Evolutionary conservation across 306 rosid genomes (phyloP).

Genomic region (Sophora flavescens): DNA sequence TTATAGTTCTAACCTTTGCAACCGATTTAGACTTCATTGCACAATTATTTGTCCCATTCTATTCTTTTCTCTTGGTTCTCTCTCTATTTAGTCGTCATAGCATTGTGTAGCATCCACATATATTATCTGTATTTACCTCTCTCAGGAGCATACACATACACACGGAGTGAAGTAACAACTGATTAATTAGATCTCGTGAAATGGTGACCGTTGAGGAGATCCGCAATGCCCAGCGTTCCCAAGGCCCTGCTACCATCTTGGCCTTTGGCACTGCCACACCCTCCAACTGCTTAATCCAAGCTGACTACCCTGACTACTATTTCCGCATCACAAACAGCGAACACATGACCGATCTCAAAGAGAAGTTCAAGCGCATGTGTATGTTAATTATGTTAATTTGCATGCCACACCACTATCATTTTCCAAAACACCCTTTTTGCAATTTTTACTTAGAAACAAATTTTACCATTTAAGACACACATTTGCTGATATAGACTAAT

Average conservation of each 20-base stretch:
- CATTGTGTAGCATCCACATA: not conserved
- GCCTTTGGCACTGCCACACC: constrained; percentile 13
- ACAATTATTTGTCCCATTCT: not conserved
- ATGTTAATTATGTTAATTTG: not conserved
- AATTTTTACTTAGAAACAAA: too few relatives aligned
- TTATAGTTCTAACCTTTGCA: too few relatives aligned
- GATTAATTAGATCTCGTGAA: not conserved
- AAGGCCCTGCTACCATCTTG: constrained; percentile 9
- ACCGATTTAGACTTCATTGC: not conserved
- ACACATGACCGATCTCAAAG: constrained; percentile 7
- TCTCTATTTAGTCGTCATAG: not conserved
- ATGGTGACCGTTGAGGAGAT: constrained; percentile 8
- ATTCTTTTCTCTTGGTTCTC: not conserved
- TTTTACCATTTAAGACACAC: too few relatives aligned
- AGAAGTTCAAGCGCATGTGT: constrained; percentile 4
- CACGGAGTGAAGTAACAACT: not conserved
- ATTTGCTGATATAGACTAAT: too few relatives aligned
- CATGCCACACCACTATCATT: not conserved
- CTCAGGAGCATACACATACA: too few relatives aligned
- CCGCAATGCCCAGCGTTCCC: not conserved
- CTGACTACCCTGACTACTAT: not conserved
- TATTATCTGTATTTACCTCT: too few relatives aligned
- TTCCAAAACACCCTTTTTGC: too few relatives aligned
- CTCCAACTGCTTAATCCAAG: not conserved
- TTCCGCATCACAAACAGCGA: not conserved